Base-by-base conservation (phyloP, 1,284 basidiomycete species). In the Macrocystidia cucumis region DNA sequence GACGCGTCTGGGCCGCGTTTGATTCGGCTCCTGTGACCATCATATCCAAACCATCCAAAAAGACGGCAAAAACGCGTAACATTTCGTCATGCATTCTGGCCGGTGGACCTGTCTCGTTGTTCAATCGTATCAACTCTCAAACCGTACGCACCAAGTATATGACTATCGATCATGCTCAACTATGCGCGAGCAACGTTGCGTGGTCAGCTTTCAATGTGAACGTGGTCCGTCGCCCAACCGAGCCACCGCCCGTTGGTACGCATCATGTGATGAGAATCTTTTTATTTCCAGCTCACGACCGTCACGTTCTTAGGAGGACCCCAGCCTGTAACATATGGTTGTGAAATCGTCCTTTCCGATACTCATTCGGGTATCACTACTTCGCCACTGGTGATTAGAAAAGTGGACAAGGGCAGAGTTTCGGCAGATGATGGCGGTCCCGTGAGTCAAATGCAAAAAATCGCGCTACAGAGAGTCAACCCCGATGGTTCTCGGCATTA, bases 141-240 rank as follows among this genome's bases (percentile, higher is more conserved):
- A 95, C 91, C 16, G 91, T 95, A 41, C 82, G 92, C 47, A 97
- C 92, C 35, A 96, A 96, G 65, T 97, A 93, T 58, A 90, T 96
- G 83, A 87, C 84, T 38, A 85, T 91, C 54, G 87, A 92, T 50
- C 77, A 84, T 54, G 78, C 74, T 45, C 77, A 86, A 56, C 67
- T 92, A 34, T 87, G 81, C 56, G 90, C 89, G 14, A 90, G 87
- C 58, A 89, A 88, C 56, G 67, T 83, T 40, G 74, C 83, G 25
- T 93, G 90, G 90, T 90, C 88, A 37, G 89, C 91, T n/a, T 92
- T 92, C 64, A 90, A 86, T 49, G 87, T 93, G 48, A 88, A 87
- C 52, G 83, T 89, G 39, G 72, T 85, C 33, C 78, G 76, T 37
- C 72, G 77, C 40, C 67, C 78, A 49, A 62, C 67, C 44, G 75